Base-by-base conservation (phyloP, 495 filamentous ascomycete species). In the Penicillium canescens region DNA sequence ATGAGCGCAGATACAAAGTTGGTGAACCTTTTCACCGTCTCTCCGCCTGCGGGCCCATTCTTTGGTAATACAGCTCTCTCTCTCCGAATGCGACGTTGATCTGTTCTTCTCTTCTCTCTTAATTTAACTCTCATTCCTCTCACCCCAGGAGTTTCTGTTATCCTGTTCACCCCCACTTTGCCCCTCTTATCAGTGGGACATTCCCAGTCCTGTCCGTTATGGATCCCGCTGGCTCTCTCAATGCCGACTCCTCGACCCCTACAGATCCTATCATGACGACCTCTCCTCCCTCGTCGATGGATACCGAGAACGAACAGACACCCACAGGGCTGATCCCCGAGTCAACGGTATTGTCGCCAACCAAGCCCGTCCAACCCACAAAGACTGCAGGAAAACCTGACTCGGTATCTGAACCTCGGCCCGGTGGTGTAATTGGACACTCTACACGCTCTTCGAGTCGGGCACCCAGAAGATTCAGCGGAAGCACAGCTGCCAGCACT, bases 401-500 rank as follows among this genome's bases (percentile, higher is more conserved):
- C 14, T 18, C 47, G 39, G 31, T 28, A 10, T 36, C 52, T 1
- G 73, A 76, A 16, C 34, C 46, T 40, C 63, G 69, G 16, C 52
- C 54, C 26, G 36, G 26, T 20, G 39, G 51, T 28, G 60, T 60
- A n/a, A 51, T 62, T 21, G 59, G 77, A 20, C 76, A 77, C 41
- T 74, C 78, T 20, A 76, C 72, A 31, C 79, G 84, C 54, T 91
- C 89, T 34, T 81, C 90, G 26, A 92, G 89, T 63, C 81, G 88
- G 43, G 84, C 85, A 12, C 84, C 86, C 59, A 78, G 89, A 53
- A 79, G 90, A 55, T 81, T 91, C 47, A 92, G 88, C 66, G 85
- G 83, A 18, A 92, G 89, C 61, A 91, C 86, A 51, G 85, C 73
- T 26, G 79, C 85, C 28, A 91, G 88, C 61, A 91, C 86, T 46